Percentiles rank a stretch among this genome's conserved stretches.
Evolutionary conservation across 192 early-diverging fungal species (phyloP).

Genomic region (Coemansia sp.): DNA sequence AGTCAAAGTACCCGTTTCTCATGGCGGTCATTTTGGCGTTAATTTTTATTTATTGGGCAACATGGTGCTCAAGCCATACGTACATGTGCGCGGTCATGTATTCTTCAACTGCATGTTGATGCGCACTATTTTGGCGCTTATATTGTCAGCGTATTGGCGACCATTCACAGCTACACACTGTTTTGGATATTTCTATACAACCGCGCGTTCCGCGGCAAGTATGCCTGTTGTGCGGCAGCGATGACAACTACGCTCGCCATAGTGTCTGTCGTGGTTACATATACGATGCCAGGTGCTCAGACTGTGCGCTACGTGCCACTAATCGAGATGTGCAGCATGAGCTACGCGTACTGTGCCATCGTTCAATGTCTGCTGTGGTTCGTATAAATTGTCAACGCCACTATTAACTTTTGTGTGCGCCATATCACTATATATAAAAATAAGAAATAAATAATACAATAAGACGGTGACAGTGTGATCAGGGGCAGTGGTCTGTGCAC

Average conservation of each 20-base stretch:
- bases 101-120: slow-evolving; percentile 44
- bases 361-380: slow-evolving; percentile 46
- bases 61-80: slow-evolving; percentile 49
- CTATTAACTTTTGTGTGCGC: slow-evolving; percentile 46
- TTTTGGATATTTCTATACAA: no score
- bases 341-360: slow-evolving; percentile 39
- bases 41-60: slow-evolving; percentile 53
- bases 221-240: slow-evolving; percentile 21
- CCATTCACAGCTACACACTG: no score
- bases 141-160: slow-evolving; percentile 14
- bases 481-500: no score
- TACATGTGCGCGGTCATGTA: slow-evolving; percentile 26
- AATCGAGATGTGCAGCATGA: slow-evolving; percentile 49
- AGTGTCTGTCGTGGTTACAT: slow-evolving; percentile 34
- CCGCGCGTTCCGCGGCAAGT: neutral
- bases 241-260: slow-evolving; percentile 14
- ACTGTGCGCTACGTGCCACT: slow-evolving; percentile 33
- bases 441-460: no score
- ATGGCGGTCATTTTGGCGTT: slow-evolving; percentile 38
- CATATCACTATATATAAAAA: slow-evolving; percentile 30
- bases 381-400: slow-evolving; percentile 39
- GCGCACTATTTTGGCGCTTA: slow-evolving; percentile 37
- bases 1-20: slow-evolving; percentile 53
- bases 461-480: no score
- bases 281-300: slow-evolving; percentile 24